A percentile compares a stretch with the other conserved stretches of the same genome.
Evolutionary conservation across 2,329 filamentous ascomycete species (phyloP).

Genomic region (Cytospora piceae): DNA sequence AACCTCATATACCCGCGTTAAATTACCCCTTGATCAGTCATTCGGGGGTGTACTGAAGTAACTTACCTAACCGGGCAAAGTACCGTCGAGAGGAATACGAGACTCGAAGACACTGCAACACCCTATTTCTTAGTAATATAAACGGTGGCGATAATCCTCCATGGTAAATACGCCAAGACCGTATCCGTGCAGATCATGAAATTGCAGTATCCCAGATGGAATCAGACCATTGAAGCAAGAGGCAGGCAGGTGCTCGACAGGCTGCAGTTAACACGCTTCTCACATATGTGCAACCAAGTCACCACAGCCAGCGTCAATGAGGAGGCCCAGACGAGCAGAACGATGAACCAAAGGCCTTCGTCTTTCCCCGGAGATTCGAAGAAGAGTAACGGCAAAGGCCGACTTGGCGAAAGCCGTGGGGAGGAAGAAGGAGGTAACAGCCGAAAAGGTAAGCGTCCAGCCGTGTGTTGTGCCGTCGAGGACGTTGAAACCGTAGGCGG

Average conservation of each 20-base stretch:
- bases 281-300: slow-evolving; percentile 21
- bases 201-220: slow-evolving; percentile 10
- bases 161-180: slow-evolving; percentile 13
- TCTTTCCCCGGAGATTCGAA: slow-evolving; percentile 12
- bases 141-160: slow-evolving; percentile 17
- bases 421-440: slow-evolving; percentile 14
- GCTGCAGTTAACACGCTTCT: slow-evolving; percentile 8
- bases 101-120: slow-evolving; percentile 14
- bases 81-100: background rate
- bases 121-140: slow-evolving; percentile 22
- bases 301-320: slow-evolving; percentile 9
- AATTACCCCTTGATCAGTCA: background rate
- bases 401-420: slow-evolving; percentile 13
- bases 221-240: background rate
- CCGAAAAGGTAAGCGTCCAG: slow-evolving; percentile 9
- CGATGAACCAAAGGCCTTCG: slow-evolving; percentile 12
- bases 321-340: slow-evolving; percentile 13
- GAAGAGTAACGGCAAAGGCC: slow-evolving; percentile 17
- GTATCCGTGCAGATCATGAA: slow-evolving; percentile 16
- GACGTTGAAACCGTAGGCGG: slow-evolving; percentile 17
- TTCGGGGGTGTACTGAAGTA: background rate
- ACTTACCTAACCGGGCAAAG: background rate
- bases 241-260: slow-evolving; percentile 6
- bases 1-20: background rate
- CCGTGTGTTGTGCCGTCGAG: slow-evolving; percentile 14